Base-by-base conservation (phyloP, 371 early-diverging fungal species). In the Capniomyces stellatus region DNA sequence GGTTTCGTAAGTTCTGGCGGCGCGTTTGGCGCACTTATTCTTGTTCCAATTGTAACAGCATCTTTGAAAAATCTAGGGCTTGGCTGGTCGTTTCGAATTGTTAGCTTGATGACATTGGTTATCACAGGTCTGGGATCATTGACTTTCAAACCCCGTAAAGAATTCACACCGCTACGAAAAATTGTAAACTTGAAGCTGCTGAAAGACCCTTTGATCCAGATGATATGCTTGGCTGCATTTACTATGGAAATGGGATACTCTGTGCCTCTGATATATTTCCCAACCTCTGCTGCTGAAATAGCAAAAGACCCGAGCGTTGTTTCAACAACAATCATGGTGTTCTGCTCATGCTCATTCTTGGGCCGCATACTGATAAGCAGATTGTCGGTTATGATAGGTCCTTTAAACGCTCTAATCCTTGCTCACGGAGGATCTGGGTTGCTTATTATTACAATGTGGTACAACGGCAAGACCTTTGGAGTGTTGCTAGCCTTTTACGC, bases 351-450 rank as follows among this genome's bases (percentile, higher is more conserved):
- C 15, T 10, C 35, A 35, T 35, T 35, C 15, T 10, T 35, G 15
- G 35, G 35, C 6, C 6, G 35, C 6, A 6, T 35, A 6, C 10
- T 35, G 35, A 6, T 35, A 10, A 35, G 10, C 35, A 35, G 35
- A 35, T 15, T 35, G 35, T 6, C 35, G 6, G 10, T 10, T 10
- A 35, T 10, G 15, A 35, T 75, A 24, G 83, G 83, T 22, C 70
- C 71, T 29, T 59, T 78, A 47, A 81, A 79, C 41, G 70, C 69
- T 3, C 56, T 69, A 0, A 62, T 72, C 24, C 53, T 71, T 15
- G 54, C 63, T 1, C 50, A 48, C 2, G 51, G 57, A 4, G 64
- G 69, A 10, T 18, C 23, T 8, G 40, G 6, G n/a, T 6, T 29
- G 12, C 18, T 40, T 13, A 52, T 46, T 3, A 22, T 52, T 2